Base-by-base conservation (phyloP, 306 rosid species). In the Dalbergia cochinchinensis region DNA sequence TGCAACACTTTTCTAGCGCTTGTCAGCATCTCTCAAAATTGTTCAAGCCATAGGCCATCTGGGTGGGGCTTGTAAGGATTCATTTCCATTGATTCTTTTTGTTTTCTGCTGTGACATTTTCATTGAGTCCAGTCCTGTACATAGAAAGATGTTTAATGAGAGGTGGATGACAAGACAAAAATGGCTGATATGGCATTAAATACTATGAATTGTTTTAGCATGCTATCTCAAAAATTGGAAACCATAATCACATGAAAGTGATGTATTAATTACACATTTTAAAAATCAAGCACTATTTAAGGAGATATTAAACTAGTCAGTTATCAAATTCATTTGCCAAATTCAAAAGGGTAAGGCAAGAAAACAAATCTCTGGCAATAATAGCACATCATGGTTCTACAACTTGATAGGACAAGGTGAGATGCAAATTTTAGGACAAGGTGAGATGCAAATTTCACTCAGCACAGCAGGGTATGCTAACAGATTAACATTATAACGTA, bases 11-110 rank as follows among this genome's bases (percentile, higher is more conserved):
- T 76, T 54, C 81, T 77, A 70, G 71, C 14, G 55, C 57, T 62
- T 83, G 82, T 83, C 82, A 85, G 85, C 69, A 81, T 60, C 85
- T 77, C 83, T 81, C 89, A 85, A 85, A 88, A 88, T 85, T 85
- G 87, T 81, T 79, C 74, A 70, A 83, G 89, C 89, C 89, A 67
- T 71, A 31, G 76, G 83, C 77, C 83, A 71, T 65, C 55, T 73
- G 48, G 59, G 64, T 35, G 47, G 47, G 80, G 66, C 82, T 80
- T 80, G 73, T 63, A 39, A n/a, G 50, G 73, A 69, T 39, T 83
- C 82, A 51, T 76, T 80, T 77, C 78, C 85, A 70, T 53, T 10
- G 22, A 74, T 62, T 68, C 70, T 26, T 54, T 54, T 15, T 54
- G 19, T 16, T 54, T 16, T 54, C 10, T 54, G 53, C 53, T 11